A percentile compares a stretch with the other conserved stretches of the same genome.
Conservation (phyloP, 139 green algal genomes). For the Tetraselmis chui region DNA sequence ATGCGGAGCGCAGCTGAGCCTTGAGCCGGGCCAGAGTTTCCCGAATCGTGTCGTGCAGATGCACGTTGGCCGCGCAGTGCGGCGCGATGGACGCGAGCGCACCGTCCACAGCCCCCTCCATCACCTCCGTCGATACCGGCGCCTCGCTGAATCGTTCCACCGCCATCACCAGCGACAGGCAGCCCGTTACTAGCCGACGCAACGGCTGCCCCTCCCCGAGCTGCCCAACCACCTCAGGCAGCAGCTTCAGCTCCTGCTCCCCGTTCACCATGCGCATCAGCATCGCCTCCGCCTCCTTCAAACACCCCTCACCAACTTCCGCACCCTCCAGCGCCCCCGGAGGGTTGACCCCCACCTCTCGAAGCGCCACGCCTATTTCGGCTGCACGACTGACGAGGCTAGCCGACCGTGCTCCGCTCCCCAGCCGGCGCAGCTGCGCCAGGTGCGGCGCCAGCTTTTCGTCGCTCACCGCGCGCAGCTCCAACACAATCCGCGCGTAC, state of each 20-base stretch:
- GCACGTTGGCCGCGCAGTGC: background rate
- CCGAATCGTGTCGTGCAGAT: background rate
- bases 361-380: background rate
- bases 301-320: background rate
- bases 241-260: background rate
- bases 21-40: background rate
- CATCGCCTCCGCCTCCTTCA: background rate
- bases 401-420: too few relatives aligned
- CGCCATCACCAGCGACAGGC: background rate
- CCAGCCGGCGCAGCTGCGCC: slow-evolving; percentile 11
- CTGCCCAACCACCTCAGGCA: background rate
- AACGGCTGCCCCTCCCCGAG: background rate
- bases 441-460: slow-evolving; percentile 28
- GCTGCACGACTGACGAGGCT: background rate
- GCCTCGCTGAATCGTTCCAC: background rate
- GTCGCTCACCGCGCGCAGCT: slow-evolving; percentile 25
- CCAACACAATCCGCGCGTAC: slow-evolving; percentile 47
- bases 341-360: background rate
- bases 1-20: background rate
- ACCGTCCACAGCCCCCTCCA: background rate
- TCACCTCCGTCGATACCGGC: too few relatives aligned
- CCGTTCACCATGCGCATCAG: background rate
- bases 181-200: background rate
- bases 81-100: background rate
- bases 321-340: too few relatives aligned